phyloP scores from a whole-genome alignment of 202 grass and related monocot genomes.

The Tripidium arundinaceum region DNA sequence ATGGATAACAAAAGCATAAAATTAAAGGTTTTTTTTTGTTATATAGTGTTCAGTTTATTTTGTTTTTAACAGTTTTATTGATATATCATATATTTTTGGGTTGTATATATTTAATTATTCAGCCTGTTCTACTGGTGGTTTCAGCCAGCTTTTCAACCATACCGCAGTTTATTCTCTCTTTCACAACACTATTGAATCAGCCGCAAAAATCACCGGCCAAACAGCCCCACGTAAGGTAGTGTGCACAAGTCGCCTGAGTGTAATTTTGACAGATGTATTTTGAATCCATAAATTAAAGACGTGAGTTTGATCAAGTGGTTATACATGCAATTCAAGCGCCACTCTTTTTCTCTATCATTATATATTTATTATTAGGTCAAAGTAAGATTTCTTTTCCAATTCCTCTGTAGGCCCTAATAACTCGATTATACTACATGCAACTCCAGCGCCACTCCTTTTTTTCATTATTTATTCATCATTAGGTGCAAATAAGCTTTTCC shows the following conservation, averaged over 20 bases:
- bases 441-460: neutral
- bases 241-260: neutral
- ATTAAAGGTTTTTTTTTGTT: neutral
- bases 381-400: neutral
- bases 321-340: neutral
- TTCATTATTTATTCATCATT: too few relatives aligned
- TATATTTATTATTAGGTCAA: neutral
- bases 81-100: neutral
- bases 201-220: too few relatives aligned
- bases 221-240: too few relatives aligned
- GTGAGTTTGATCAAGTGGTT: neutral
- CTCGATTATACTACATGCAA: neutral
- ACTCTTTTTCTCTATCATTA: neutral
- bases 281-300: neutral
- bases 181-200: too few relatives aligned
- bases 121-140: too few relatives aligned
- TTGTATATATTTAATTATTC: neutral
- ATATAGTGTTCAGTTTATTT: neutral
- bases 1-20: neutral
- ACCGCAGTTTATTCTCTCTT: too few relatives aligned
- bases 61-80: neutral
- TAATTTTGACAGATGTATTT: neutral
- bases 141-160: too few relatives aligned
- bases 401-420: neutral
- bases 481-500: too few relatives aligned